Percentiles rank a stretch among this genome's conserved stretches.
These are phyloP conservation scores for Westerdykella sp. DNA, from an alignment of 2,329 filamentous ascomycete species.

Conservation along the genomic window DNA sequence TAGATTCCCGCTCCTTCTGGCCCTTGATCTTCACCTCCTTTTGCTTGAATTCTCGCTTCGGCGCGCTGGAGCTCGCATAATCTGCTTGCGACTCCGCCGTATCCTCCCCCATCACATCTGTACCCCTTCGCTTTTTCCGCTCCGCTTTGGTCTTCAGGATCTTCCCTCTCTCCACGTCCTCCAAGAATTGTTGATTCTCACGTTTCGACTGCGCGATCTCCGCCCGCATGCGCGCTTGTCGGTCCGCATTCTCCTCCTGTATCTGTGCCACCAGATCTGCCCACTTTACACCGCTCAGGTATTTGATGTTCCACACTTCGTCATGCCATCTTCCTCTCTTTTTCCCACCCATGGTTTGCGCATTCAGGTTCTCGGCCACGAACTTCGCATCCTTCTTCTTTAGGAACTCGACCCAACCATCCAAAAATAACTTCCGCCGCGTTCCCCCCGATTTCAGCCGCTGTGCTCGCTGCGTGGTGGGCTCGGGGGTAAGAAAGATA, in stretches of 20 bases:
- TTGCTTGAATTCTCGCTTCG: slow-evolving; percentile 59
- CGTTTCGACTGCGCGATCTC: slow-evolving; percentile 69
- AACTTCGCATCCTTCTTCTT: slow-evolving; percentile 70
- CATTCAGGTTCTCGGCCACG: slow-evolving; percentile 71
- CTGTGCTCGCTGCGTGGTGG: slow-evolving; percentile 57
- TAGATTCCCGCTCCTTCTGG: slow-evolving; percentile 27
- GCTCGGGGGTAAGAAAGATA: slow-evolving; percentile 73
- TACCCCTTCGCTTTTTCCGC: slow-evolving; percentile 54
- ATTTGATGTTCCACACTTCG: slow-evolving; percentile 79
- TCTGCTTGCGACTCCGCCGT: slow-evolving; percentile 18
- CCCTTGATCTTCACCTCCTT: slow-evolving; percentile 46
- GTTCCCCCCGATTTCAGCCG: slow-evolving; percentile 70
- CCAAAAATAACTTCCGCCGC: slow-evolving; percentile 73
- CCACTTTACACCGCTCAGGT: slow-evolving; percentile 82
- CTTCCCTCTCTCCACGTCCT: slow-evolving; percentile 74
- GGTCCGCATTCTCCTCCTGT: slow-evolving; percentile 72
- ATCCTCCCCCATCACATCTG: slow-evolving; percentile 51
- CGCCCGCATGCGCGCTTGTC: slow-evolving; percentile 66
- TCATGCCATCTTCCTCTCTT: slow-evolving; percentile 79
- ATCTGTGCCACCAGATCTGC: slow-evolving; percentile 66
- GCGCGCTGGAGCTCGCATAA: slow-evolving; percentile 21
- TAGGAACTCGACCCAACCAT: slow-evolving; percentile 81
- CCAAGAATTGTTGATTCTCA: slow-evolving; percentile 76
- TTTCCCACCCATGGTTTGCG: slow-evolving; percentile 72
- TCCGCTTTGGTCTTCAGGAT: slow-evolving; percentile 60